Evolutionary conservation across 306 rosid genomes (phyloP).

Genomic region (Quercus parvula): DNA sequence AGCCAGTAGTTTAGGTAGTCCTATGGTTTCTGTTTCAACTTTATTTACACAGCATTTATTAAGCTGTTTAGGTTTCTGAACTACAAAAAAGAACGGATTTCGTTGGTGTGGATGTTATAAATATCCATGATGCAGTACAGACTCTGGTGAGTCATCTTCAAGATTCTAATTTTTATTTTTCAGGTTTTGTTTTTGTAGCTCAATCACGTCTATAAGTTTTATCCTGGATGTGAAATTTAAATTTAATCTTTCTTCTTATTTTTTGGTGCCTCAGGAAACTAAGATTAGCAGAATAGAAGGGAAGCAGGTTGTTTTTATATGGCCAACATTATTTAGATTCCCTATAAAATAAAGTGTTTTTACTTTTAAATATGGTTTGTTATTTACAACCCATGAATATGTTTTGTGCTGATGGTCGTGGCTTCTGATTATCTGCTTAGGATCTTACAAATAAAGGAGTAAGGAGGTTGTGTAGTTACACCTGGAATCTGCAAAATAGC

Average conservation of each 20-base stretch:
- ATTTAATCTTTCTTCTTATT: conserved; percentile 17
- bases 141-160: conserved; percentile 51
- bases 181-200: neutral
- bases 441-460: conserved; percentile 54
- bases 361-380: neutral
- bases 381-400: neutral
- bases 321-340: neutral
- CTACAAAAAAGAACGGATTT: conserved; percentile 40
- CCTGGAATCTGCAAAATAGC: conserved; percentile 44
- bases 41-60: conserved; percentile 12
- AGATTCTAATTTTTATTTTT: neutral
- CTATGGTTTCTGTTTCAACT: neutral
- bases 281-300: conserved; percentile 66
- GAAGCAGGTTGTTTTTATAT: conserved; percentile 61
- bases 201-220: neutral
- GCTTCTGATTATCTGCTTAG: conserved; percentile 41
- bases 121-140: conserved; percentile 47
- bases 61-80: conserved; percentile 46
- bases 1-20: neutral
- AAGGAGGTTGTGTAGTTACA: conserved; percentile 42
- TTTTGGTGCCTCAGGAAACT: conserved; percentile 47
- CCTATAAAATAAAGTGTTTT: conserved; percentile 1
- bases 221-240: conserved; percentile 11
- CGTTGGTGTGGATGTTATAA: conserved; percentile 40
- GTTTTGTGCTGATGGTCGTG: conserved; percentile 19